Base-by-base conservation (phyloP, 78 protist genomes). In the Acrasis kona region DNA sequence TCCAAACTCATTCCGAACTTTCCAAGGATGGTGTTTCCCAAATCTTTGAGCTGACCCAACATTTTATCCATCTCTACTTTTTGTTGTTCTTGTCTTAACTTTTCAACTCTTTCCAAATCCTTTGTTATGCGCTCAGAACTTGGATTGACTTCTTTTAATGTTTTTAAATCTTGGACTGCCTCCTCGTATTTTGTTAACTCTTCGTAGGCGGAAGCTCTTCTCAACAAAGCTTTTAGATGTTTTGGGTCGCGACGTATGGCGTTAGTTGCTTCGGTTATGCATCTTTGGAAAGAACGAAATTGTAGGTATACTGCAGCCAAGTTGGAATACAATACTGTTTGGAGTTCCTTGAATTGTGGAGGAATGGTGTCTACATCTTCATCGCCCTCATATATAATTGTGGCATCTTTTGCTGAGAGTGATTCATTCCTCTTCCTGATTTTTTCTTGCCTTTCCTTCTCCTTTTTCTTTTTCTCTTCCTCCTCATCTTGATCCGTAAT, bases 1-100 rank as follows among this genome's bases (percentile, higher is more conserved):
- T 95, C 90, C 30, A 89, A 72, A 1, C 79, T 41, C 39, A 95
- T 10, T 8, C 98, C 98, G 67, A 95, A 90, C 72, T 77, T 76
- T 1, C 95, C 94, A 10, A 95, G 74, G 19, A 92, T 0, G 9
- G 39, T 41, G 66, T 95, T 92, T 3, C 98, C 98, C 1, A 92
- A 69, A 36, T 82, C 92, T 78, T 90, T 90, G 6, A 94, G 84
- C 74, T 94, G 88, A n/a, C 86, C 83, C 6, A 70, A 4, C 74
- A 70, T 70, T 6, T 70, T 70, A 19, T 73, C 6, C 77, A 73
- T 73, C n/a, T 50, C 70, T 5, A 57, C 65, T 32, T 73, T 67
- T 67, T 67, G 71, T 19, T 67, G 19, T 19, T 67, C 71, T 19
- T 67, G 61, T n/a, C 19, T n/a, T 50, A 50, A 19, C 19, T 19